Percentiles rank a stretch among this genome's conserved stretches.
Conservation (phyloP, 805 yeast genomes). For the Geotrichum ghanense region DNA sequence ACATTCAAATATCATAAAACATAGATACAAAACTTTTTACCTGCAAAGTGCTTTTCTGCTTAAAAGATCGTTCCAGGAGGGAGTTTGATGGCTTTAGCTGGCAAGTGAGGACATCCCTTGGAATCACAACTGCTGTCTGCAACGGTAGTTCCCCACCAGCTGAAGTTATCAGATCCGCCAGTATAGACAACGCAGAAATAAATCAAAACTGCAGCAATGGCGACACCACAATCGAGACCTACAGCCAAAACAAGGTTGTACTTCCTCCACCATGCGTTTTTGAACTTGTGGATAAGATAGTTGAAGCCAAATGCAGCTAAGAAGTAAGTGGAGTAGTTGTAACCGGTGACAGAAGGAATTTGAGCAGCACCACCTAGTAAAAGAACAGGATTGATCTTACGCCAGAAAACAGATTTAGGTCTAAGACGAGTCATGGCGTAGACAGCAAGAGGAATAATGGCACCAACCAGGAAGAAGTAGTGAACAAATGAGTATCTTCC, state of each 20-base stretch:
- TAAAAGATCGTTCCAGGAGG: not conserved
- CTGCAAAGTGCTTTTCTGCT: no score
- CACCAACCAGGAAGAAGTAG: slow-evolving; percentile 45
- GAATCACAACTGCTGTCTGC: slow-evolving; percentile 6
- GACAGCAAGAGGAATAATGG: slow-evolving; percentile 27
- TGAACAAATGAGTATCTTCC: slow-evolving; percentile 27
- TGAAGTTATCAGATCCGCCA: slow-evolving; percentile 23
- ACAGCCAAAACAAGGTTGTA: slow-evolving; percentile 50
- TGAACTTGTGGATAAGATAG: slow-evolving; percentile 34
- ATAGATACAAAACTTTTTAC: no score
- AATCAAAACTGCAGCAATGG: slow-evolving; percentile 43
- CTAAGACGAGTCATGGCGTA: slow-evolving; percentile 22
- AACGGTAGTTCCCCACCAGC: slow-evolving; percentile 50
- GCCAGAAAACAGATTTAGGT: slow-evolving; percentile 22
- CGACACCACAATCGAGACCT: slow-evolving; percentile 53
- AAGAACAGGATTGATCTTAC: slow-evolving; percentile 44
- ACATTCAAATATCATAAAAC: no score
- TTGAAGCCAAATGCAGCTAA: slow-evolving; percentile 37
- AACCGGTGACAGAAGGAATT: slow-evolving; percentile 59
- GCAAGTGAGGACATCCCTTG: slow-evolving; percentile 5
- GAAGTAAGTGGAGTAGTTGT: slow-evolving; percentile 33
- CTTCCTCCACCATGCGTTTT: slow-evolving; percentile 47
- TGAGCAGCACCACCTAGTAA: slow-evolving; percentile 35
- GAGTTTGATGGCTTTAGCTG: not conserved
- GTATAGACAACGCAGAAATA: slow-evolving; percentile 37